Evolutionary conservation across 73 alveolate genomes (phyloP), one percentile per base, ranked within the genome.

Genomic region (Halteria grandinella): DNA sequence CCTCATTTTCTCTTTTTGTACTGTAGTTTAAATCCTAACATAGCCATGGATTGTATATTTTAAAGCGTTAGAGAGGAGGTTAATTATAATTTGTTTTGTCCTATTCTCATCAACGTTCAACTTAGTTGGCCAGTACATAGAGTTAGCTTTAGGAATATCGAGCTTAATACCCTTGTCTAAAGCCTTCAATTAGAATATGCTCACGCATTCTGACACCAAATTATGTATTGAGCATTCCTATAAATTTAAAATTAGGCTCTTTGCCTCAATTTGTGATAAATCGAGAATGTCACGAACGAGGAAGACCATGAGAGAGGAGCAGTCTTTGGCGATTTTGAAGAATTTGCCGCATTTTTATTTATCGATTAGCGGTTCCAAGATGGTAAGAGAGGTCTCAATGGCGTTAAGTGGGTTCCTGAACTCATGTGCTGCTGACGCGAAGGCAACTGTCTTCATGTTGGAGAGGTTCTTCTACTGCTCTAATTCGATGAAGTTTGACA

Each of bases 341-440:
- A 11, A 62, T 41, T 52, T 50, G n/a, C 5, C 14, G 12, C 72
- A 57, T 15, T 15, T 17, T 2, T 70, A 32, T 10, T 21, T 8
- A n/a, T 50, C 25, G 7, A 70, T 50, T 6, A 8, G 18, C 37
- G 15, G 41, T 23, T 57, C 20, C 23, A 81, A 11, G 5, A 58
- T 49, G 1, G 32, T 74, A 0, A 76, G 43, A 23, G 76, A 48
- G 3, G 81, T 58, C 25, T 45, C 8, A 1, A 81, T 32, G 2
- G 69, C 81, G 54, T 66, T 75, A 2, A 81, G 48, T 3, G 91
- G 91, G 27, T 40, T 81, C 44, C 91, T 52, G 40, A 81, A 52
- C 55, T 81, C 91, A 76, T 81, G 91, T 1, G 91, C 70, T 23
- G 78, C 58, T 1, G 91, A 75, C 24, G 90, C 85, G 29, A 79